These are phyloP conservation scores for Pythium scleroteichum DNA, from an alignment of 352 stramenopile genomes.

Conservation along the genomic window DNA sequence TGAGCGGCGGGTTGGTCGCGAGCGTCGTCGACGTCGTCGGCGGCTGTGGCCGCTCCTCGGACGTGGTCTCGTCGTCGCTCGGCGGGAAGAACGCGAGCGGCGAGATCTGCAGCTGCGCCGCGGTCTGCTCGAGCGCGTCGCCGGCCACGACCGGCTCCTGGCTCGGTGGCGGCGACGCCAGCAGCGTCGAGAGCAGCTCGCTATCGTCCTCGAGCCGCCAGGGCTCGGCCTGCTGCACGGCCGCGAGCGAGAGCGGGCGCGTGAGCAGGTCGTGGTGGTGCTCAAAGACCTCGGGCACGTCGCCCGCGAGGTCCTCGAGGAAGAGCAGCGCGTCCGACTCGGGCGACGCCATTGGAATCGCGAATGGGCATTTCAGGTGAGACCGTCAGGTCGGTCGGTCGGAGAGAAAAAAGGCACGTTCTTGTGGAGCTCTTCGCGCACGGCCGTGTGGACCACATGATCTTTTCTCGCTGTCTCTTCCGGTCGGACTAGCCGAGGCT, in stretches of 20 bases:
- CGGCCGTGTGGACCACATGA: too few species aligned
- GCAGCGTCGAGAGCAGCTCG: background rate
- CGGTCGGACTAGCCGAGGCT: too few species aligned
- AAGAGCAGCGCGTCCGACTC: constrained; percentile 8
- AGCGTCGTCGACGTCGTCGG: background rate
- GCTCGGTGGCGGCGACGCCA: background rate
- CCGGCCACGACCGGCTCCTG: background rate
- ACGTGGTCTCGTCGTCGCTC: background rate
- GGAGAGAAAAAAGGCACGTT: too few species aligned
- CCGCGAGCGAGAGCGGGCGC: background rate
- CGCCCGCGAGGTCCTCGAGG: constrained; percentile 5
- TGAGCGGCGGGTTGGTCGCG: background rate
- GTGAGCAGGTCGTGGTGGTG: constrained; percentile 6
- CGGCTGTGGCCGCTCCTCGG: background rate
- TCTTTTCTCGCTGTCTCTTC: too few species aligned
- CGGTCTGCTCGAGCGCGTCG: constrained; percentile 1
- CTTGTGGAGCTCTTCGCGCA: too few species aligned
- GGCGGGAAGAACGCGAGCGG: constrained; percentile 3
- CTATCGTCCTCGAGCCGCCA: constrained; percentile 2
- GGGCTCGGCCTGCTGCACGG: background rate
- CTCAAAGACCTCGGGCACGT: background rate
- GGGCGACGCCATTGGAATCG: background rate
- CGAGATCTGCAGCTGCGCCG: background rate
- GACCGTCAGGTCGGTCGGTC: too few species aligned
- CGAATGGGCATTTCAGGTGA: too few species aligned